Evolutionary conservation across 2,329 filamentous ascomycete species (phyloP), one percentile per base, ranked within the genome.

Genomic region (Ophiostoma ips): DNA sequence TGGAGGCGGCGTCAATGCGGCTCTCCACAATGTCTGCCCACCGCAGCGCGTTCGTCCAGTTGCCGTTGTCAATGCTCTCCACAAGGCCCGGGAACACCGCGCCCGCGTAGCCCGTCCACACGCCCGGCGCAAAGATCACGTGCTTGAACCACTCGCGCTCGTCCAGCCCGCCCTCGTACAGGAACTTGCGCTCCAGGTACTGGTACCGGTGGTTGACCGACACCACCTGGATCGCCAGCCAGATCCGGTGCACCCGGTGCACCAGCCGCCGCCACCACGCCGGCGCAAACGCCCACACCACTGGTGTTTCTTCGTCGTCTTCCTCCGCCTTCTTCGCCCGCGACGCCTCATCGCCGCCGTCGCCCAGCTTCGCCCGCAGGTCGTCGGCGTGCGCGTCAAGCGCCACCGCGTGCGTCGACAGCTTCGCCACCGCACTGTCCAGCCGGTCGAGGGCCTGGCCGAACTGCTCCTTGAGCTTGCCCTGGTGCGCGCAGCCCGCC

Each of bases 81-180:
- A 73, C 68, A 43, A 82, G 63, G 0, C 79, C 77, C 0, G 79
- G 79, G 63, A 78, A 81, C 13, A 81, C 77, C 77, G 76, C 75
- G 60, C 87, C 88, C 0, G 87, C 71, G 63, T 95, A 94, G 1
- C 87, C 88, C 0, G 87, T 94, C 86, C 87, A 94, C 36, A 88
- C 64, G 0, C 87, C 87, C 0, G 87, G 87, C 1, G 88, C 49
- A 47, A 53, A 58, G 9, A 55, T 35, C 13, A 54, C 49, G 47
- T 51, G 90, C 69, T 95, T 95, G 70, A 90, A 96, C 88, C 88
- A 95, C 21, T 71, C 70, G 53, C 90, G 71, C 1, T 79, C 79
- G 62, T 95, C 89, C 18, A 96, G 67, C 1, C 90, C 90, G 3
- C 75, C 71, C 5, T 77, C 67, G 59, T 87, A 83, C 55, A 95